Percentiles rank a stretch among this genome's conserved stretches.
Conservation (phyloP, 768 basidiomycete species). For the Chlorophyllum brunneum region DNA sequence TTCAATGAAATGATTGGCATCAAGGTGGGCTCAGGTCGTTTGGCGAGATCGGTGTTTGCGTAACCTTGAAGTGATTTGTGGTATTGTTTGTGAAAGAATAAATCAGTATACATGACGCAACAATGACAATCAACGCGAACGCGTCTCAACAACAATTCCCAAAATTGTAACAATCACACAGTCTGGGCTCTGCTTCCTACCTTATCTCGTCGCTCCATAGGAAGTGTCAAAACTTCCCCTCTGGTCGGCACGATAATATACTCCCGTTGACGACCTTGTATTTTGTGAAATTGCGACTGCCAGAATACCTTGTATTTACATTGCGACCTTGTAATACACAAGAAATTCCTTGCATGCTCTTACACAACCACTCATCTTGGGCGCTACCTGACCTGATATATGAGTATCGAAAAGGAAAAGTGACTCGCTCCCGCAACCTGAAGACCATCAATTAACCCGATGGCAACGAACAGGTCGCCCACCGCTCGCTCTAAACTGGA, state of each 20-base stretch:
- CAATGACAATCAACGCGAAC: background rate
- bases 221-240: too few relatives aligned
- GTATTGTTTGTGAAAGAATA: background rate
- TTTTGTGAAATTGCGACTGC: background rate
- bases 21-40: too few relatives aligned
- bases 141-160: background rate
- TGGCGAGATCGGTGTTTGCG: too few relatives aligned
- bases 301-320: background rate
- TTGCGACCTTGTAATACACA: constrained; percentile 1
- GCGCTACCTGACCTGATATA: background rate
- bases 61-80: too few relatives aligned
- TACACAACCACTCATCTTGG: background rate
- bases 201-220: too few relatives aligned
- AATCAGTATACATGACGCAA: background rate
- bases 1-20: too few relatives aligned
- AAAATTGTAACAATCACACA: constrained; percentile 5
- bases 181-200: background rate
- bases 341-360: background rate
- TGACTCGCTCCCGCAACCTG: constrained; percentile 6
- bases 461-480: background rate
- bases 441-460: background rate
- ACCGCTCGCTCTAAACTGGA: constrained; percentile 6
- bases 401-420: background rate
- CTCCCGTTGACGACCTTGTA: constrained; percentile 1
- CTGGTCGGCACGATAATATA: background rate